These are phyloP conservation scores for Coemansia sp. DNA, from an alignment of 192 early-diverging fungal genomes.

Conservation along the genomic window DNA sequence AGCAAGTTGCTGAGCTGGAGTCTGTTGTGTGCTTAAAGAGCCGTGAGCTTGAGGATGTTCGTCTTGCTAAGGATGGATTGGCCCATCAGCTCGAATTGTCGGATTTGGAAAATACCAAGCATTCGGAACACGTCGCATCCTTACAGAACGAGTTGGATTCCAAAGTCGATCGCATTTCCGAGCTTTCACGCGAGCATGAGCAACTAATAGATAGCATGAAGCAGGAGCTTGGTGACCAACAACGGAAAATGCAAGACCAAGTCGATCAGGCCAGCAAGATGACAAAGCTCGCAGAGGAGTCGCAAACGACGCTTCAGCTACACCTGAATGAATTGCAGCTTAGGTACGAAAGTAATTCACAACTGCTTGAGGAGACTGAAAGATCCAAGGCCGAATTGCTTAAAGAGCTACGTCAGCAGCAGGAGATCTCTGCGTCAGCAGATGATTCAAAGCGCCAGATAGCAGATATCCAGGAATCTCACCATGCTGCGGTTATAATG, in stretches of 20 bases:
- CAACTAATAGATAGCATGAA: not conserved
- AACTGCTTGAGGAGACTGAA: not conserved
- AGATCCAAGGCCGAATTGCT: not conserved
- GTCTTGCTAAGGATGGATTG: not conserved
- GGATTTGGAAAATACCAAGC: not conserved
- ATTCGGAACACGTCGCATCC: not conserved
- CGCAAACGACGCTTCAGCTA: not conserved
- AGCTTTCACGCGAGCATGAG: not conserved
- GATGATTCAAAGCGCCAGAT: not conserved
- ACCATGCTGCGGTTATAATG: not conserved
- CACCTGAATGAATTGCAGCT: conserved; percentile 14
- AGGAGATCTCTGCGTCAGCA: not conserved
- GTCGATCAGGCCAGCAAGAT: not conserved
- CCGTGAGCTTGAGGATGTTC: not conserved
- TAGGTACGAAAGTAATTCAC: not conserved
- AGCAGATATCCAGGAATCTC: conserved; percentile 2
- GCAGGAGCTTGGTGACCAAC: not conserved
- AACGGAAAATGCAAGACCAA: not conserved
- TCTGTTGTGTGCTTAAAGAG: not conserved
- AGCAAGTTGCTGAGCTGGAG: not conserved
- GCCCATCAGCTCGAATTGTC: not conserved
- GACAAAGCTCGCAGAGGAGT: not conserved
- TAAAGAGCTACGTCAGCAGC: not conserved
- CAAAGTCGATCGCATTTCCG: not conserved
- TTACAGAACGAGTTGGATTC: not conserved